These are phyloP conservation scores for Myxozyma monticola DNA, from an alignment of 805 yeast species.

Conservation along the genomic window DNA sequence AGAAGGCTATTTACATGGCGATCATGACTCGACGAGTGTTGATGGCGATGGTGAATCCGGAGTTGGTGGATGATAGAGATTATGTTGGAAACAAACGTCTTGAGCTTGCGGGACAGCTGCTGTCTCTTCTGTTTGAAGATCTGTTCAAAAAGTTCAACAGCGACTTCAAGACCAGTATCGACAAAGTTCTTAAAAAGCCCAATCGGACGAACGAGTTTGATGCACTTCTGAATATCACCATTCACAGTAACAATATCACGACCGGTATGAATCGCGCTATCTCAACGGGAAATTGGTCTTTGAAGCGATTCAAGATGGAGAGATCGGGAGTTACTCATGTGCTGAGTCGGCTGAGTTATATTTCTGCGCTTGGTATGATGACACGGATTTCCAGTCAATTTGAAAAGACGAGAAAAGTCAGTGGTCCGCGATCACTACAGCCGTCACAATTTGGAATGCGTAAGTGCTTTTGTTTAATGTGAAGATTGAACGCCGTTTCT, in stretches of 20 bases:
- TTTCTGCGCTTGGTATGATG: constrained; percentile 98
- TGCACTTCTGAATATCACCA: constrained; percentile 83
- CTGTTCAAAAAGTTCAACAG: constrained; percentile 93
- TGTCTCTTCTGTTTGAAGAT: constrained; percentile 94
- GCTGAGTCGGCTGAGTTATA: constrained; percentile 83
- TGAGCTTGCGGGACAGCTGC: constrained; percentile 95
- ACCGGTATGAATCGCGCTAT: constrained; percentile 94
- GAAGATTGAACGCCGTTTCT: neutral
- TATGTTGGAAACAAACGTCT: constrained; percentile 97
- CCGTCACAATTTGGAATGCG: constrained; percentile 98
- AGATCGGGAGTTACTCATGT: constrained; percentile 99
- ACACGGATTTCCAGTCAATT: constrained; percentile 98
- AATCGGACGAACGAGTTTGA: constrained; percentile 94
- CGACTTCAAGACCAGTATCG: constrained; percentile 92
- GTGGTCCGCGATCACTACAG: constrained; percentile 98
- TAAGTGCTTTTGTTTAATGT: constrained; percentile 5
- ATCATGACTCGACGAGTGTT: constrained; percentile 95
- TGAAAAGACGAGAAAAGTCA: constrained; percentile 95
- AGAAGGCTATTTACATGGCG: constrained; percentile 91
- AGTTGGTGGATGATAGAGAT: constrained; percentile 97
- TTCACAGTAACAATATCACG: constrained; percentile 90
- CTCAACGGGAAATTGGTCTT: constrained; percentile 98
- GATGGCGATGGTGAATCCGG: constrained; percentile 92
- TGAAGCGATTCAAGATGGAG: constrained; percentile 98
- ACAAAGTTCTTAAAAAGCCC: constrained; percentile 89